Percentiles rank a stretch among this genome's conserved stretches.
phyloP scores from a whole-genome alignment of 176 grass and related monocot species.

The Oryza officinalis region DNA sequence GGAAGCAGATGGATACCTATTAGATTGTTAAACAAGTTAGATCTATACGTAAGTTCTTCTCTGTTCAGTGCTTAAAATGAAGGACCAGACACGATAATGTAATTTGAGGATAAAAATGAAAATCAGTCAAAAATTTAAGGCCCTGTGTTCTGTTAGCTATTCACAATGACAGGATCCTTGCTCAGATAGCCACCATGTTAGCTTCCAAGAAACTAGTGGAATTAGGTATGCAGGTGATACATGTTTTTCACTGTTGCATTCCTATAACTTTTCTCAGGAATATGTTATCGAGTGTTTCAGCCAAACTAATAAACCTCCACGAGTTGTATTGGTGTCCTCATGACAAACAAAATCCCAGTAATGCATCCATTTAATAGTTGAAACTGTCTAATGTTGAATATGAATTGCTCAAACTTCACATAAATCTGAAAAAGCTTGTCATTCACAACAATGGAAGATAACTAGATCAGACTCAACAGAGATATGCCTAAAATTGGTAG shows the following conservation, averaged over 20 bases:
- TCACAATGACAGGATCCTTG: constrained; percentile 10
- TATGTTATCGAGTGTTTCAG: constrained; percentile 13
- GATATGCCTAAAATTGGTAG: neutral
- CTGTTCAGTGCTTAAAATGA: constrained; percentile 9
- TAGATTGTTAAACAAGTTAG: neutral
- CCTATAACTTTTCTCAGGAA: neutral
- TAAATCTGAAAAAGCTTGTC: neutral
- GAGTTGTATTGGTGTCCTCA: neutral
- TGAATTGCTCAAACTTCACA: constrained; percentile 3
- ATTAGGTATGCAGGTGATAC: neutral
- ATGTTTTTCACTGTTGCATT: neutral
- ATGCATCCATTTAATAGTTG: neutral
- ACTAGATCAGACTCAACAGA: neutral
- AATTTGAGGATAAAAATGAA: constrained; percentile 1
- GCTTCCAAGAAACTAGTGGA: constrained; percentile 24
- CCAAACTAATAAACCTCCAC: constrained; percentile 6
- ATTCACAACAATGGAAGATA: constrained; percentile 5
- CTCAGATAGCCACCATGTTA: neutral
- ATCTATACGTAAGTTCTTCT: neutral
- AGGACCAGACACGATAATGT: neutral
- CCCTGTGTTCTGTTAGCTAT: neutral
- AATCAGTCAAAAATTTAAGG: constrained; percentile 7
- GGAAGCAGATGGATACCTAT: constrained; percentile 12
- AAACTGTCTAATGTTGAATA: constrained; percentile 25
- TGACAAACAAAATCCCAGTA: constrained; percentile 10